Evolutionary conservation across 1,139 yeast species (phyloP).

Genomic region (Saccharomyces hybrid): DNA sequence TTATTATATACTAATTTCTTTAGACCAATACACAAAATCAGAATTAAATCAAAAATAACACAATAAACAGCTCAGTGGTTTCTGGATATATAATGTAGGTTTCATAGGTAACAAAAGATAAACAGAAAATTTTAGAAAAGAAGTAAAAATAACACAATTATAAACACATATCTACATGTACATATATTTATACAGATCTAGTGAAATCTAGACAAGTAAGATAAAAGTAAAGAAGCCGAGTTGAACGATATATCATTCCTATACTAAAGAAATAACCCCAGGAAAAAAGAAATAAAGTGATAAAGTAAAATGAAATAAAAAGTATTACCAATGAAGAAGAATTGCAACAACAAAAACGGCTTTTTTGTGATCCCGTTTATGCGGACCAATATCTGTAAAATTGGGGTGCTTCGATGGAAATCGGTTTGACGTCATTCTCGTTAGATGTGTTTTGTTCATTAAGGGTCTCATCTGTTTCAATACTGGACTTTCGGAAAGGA

Average conservation of each 20-base stretch:
- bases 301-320: background rate
- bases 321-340: background rate
- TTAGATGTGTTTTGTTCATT: constrained; percentile 11
- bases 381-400: constrained; percentile 82
- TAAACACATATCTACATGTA: background rate
- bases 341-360: background rate
- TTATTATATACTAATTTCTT: background rate
- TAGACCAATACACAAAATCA: background rate
- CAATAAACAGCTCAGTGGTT: background rate
- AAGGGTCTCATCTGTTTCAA: constrained; percentile 5
- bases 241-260: background rate
- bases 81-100: background rate
- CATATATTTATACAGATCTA: background rate
- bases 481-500: constrained; percentile 8
- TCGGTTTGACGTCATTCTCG: constrained; percentile 50
- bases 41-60: background rate
- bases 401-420: constrained; percentile 77
- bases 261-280: background rate
- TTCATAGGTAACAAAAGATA: background rate
- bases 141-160: background rate
- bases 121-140: background rate
- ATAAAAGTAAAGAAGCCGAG: background rate
- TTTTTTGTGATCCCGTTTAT: constrained; percentile 5
- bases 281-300: background rate
- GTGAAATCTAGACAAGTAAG: background rate